Base-by-base conservation (phyloP, 371 early-diverging fungal genomes). In the Rhizopus delemar region DNA sequence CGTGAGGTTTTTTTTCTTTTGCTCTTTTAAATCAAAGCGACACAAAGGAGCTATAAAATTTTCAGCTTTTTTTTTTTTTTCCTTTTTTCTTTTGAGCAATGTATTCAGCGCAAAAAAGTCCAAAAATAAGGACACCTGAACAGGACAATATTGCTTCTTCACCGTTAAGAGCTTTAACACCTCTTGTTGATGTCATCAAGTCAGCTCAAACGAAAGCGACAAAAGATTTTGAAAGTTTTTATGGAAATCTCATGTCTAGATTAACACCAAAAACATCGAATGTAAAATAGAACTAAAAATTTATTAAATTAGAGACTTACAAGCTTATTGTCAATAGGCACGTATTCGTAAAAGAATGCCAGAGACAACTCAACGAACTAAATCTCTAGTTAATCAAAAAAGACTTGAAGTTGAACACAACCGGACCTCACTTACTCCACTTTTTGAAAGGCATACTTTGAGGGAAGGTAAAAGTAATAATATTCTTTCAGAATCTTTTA, bases 401-500 rank as follows among this genome's bases (percentile, higher is more conserved):
- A 51, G 46, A 32, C 2, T 29, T 16, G 35, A 52, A 13, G 2
- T 9, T 11, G 45, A 62, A 22, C 12, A 22, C 34, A 57, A 13
- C 13, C 46, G 62, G 15, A 61, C 69, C 12, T 64, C 64, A 8
- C 58, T 69, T 31, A 69, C 69, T 16, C 69, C 69, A 8, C 56
- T 69, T 39, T 64, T 69, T 39, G 69, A 69, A 48, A 45, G 61
- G 28, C 64, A 69, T 33, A 45, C 69, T 12, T 35, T 69, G 49
- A 57, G 61, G 22, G 69, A 67, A 59, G 67, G 67, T 67, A 58
- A 29, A 8, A 41, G 34, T 11, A 33, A 4, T 5, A 4, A 28
- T 12, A 32, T 32, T 22, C 16, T 34, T 28, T 6, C 8, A 28
- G 5, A 45, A 11, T 16, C 2, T 2, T 9, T 36, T 8, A 41